Conservation (phyloP, 2,329 filamentous ascomycete species). For the Neobulgaria alba region DNA sequence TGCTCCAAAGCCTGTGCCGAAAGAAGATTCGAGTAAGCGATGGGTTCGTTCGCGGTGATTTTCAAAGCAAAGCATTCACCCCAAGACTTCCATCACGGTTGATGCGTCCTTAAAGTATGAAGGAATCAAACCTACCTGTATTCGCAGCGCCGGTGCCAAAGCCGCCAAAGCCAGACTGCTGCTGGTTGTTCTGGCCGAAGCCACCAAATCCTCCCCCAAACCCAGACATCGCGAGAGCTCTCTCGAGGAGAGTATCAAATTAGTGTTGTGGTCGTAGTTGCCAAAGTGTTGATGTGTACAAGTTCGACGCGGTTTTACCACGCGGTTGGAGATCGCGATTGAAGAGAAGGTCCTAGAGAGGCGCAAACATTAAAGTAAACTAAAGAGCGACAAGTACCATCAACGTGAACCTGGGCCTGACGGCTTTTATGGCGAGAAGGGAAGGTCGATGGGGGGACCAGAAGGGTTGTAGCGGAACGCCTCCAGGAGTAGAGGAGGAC, state of each 20-base stretch:
- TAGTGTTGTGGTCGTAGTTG: conserved; percentile 2
- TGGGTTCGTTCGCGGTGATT: conserved; percentile 19
- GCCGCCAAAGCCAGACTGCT: conserved; percentile 26
- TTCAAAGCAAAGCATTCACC: conserved; percentile 9
- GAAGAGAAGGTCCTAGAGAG: conserved; percentile 10
- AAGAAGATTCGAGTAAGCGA: conserved; percentile 28
- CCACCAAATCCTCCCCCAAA: conserved; percentile 40
- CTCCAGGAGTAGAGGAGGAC: neutral
- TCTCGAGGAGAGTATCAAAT: conserved; percentile 6
- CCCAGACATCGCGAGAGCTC: conserved; percentile 24
- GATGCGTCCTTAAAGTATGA: conserved; percentile 9
- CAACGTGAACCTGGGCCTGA: conserved; percentile 11
- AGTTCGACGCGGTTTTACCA: conserved; percentile 21
- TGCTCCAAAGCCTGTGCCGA: conserved; percentile 35
- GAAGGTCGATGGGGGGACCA: conserved; percentile 8
- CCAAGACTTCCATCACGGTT: conserved; percentile 8
- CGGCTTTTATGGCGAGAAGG: conserved; percentile 2
- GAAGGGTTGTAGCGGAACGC: conserved; percentile 4
- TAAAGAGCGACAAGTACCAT: conserved; percentile 19
- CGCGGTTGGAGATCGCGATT: conserved; percentile 18
- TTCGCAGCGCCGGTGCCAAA: conserved; percentile 41
- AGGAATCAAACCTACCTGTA: conserved; percentile 28
- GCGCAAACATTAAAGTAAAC: conserved; percentile 24
- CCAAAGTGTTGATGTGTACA: conserved; percentile 10
- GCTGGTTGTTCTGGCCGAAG: conserved; percentile 48